Conservation (phyloP, 1,284 basidiomycete genomes). For the Phlebopus sp. region DNA sequence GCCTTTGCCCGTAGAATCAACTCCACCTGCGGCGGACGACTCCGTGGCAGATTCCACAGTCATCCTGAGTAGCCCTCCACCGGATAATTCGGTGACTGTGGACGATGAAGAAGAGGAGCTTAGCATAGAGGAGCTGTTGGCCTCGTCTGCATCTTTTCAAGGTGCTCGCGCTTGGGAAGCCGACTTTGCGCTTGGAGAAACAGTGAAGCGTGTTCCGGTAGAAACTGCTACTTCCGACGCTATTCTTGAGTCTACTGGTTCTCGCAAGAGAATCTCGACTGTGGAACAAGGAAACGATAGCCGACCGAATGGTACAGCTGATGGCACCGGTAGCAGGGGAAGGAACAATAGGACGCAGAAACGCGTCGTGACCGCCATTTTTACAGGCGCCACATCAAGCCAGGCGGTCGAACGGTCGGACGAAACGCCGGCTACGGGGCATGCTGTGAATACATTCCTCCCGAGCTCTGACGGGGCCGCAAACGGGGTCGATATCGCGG, state of each 20-base stretch:
- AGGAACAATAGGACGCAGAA: slow-evolving; percentile 11
- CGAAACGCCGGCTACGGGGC: not conserved
- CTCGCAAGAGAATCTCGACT: not conserved
- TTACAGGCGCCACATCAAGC: slow-evolving; percentile 19
- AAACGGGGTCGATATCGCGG: not conserved
- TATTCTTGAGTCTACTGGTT: not conserved
- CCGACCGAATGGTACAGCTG: slow-evolving; percentile 1
- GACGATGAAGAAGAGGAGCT: slow-evolving; percentile 27
- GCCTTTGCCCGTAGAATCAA: not conserved
- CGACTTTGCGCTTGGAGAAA: slow-evolving; percentile 26
- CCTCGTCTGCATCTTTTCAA: slow-evolving; percentile 20
- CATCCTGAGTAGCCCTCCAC: slow-evolving; percentile 3
- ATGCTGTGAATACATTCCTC: no score
- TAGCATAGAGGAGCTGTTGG: slow-evolving; percentile 29
- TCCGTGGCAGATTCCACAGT: slow-evolving; percentile 2
- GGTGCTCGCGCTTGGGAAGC: slow-evolving; percentile 32
- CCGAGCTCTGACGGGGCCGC: not conserved
- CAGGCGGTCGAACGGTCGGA: not conserved
- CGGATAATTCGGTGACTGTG: slow-evolving; percentile 9
- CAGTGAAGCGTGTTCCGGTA: slow-evolving; percentile 27
- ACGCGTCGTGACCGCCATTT: slow-evolving; percentile 32
- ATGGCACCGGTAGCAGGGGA: slow-evolving; percentile 5
- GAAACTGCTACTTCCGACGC: not conserved
- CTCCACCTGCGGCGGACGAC: slow-evolving; percentile 1
- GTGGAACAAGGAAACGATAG: not conserved